Base-by-base conservation (phyloP, 2,329 filamentous ascomycete genomes). In the Emergomyces africanus region DNA sequence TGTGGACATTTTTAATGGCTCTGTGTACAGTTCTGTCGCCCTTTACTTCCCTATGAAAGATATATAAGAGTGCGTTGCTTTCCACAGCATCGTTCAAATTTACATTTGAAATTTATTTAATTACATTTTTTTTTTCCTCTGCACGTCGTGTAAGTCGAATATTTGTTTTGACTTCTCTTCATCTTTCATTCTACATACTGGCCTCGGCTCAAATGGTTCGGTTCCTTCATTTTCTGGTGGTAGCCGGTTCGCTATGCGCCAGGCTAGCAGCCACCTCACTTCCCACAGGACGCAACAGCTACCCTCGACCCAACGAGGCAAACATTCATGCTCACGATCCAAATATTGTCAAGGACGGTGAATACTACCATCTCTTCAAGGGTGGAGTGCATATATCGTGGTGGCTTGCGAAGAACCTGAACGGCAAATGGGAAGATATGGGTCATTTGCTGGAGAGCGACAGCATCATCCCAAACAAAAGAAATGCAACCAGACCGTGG, bases 281-380 rank as follows among this genome's bases (percentile, higher is more conserved):
- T 35, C 12, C 15, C 30, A 35, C 10, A 35, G 18, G 30, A 41
- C 35, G 18, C n/a, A 18, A 30, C 33, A 54, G 33, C 9, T 56
- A 28, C n/a, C 54, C 54, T 25, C 54, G 30, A 33, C 20, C 54
- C 9, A 42, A 56, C 15, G 18, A 41, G 20, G 41, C 30, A 12
- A 42, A 42, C 9, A 15, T 56, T 12, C 23, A 30, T 18, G 66
- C 58, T 2, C 71, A 73, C 54, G 71, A 73, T 54, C 71, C 71
- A 8, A 72, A 68, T 44, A 69, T 73, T 20, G 4, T 74, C 25
- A 50, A 64, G 3, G 58, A 66, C 46, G 62, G 62, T 39, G 62
- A 61, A 48, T 72, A 66, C 60, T 61, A 61, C 35, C 73, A 73
- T 57, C 64, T 73, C 35, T 73, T 72, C 62, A 69, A 67, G 54